Evolutionary conservation across 768 basidiomycete species (phyloP).

Genomic region (Galerina sulciceps): DNA sequence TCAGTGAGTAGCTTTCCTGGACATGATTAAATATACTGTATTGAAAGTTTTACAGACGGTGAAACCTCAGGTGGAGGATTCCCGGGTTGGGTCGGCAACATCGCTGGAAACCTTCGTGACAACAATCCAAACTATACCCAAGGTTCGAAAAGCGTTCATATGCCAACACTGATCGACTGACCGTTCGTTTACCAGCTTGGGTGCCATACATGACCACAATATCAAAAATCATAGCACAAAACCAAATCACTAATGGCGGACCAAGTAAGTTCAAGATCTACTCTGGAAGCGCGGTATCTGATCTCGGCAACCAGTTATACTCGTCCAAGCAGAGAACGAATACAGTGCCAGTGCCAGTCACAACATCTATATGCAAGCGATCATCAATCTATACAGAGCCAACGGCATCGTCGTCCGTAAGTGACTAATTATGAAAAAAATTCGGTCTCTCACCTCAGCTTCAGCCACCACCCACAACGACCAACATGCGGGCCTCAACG

Average conservation of each 20-base stretch:
- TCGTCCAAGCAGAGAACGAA: constrained; percentile 61
- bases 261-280: constrained; percentile 42
- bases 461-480: constrained; percentile 54
- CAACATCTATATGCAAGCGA: constrained; percentile 53
- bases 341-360: constrained; percentile 45
- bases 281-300: not conserved
- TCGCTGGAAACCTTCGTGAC: constrained; percentile 53
- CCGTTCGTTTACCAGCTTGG: constrained; percentile 42
- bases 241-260: constrained; percentile 65
- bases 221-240: constrained; percentile 50
- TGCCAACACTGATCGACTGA: not conserved
- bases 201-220: constrained; percentile 56
- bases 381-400: constrained; percentile 46
- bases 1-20: constrained; percentile 37
- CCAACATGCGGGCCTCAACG: constrained; percentile 48
- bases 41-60: constrained; percentile 31
- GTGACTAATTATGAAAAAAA: constrained; percentile 16
- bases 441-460: not conserved
- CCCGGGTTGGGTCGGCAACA: constrained; percentile 63
- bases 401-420: constrained; percentile 53
- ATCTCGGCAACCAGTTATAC: constrained; percentile 37
- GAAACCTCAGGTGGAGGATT: constrained; percentile 62
- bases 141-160: constrained; percentile 28
- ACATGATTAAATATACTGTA: not conserved
- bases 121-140: constrained; percentile 51